A percentile compares a stretch with the other conserved stretches of the same genome.
Evolutionary conservation across 2,329 filamentous ascomycete species (phyloP).

Genomic region (Diaporthe aspalathi): DNA sequence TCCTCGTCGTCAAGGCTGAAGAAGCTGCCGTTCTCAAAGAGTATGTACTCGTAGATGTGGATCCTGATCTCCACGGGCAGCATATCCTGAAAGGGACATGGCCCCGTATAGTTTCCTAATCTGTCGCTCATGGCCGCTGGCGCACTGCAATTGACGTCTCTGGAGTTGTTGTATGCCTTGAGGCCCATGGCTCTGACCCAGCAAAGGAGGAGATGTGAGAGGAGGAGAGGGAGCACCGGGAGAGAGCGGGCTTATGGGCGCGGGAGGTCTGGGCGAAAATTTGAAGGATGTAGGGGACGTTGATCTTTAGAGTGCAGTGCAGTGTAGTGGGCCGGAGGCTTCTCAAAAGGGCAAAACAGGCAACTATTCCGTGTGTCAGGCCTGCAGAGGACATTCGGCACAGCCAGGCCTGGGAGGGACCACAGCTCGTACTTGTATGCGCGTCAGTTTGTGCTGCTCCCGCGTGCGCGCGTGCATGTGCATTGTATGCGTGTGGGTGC

Average conservation of each 20-base stretch:
- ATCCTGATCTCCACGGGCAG: constrained; percentile 37
- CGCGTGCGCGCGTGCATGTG: not conserved
- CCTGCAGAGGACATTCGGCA: constrained; percentile 24
- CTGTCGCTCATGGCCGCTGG: constrained; percentile 29
- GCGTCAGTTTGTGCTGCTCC: not conserved
- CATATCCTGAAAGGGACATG: constrained; percentile 33
- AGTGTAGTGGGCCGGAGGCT: constrained; percentile 32
- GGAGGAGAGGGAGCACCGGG: not conserved
- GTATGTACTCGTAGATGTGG: constrained; percentile 39
- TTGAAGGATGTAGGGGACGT: constrained; percentile 28
- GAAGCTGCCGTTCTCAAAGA: constrained; percentile 39
- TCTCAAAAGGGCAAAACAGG: constrained; percentile 39
- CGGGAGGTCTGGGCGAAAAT: constrained; percentile 17
- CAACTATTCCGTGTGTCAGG: constrained; percentile 37
- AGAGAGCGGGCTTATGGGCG: constrained; percentile 4
- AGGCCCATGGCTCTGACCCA: constrained; percentile 33
- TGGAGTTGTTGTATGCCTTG: constrained; percentile 17
- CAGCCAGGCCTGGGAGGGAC: not conserved
- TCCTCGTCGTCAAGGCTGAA: constrained; percentile 40
- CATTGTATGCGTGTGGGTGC: not conserved
- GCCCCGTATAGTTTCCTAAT: constrained; percentile 13
- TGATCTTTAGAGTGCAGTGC: constrained; percentile 32
- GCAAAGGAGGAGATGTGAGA: not conserved
- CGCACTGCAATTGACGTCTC: constrained; percentile 23
- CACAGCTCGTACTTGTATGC: constrained; percentile 24